Base-by-base conservation (phyloP, 495 filamentous ascomycete genomes). In the Corynascus novoguineensis region DNA sequence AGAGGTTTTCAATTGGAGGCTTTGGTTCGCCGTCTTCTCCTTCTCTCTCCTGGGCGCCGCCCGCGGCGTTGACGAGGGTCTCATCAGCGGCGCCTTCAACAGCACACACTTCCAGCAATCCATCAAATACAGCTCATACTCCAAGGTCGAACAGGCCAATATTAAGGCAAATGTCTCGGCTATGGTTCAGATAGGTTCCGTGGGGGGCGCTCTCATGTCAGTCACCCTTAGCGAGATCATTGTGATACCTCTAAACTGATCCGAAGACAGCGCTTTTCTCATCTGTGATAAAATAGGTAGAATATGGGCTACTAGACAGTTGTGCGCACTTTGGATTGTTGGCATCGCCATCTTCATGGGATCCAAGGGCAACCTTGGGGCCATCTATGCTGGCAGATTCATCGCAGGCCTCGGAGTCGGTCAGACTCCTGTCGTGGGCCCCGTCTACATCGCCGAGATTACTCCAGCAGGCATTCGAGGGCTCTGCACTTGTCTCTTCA, bases 11-110 rank as follows among this genome's bases (percentile, higher is more conserved):
- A 87, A 87, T 64, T 84, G 82, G 81, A 68, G 78, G 29, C 69
- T 87, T 62, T 83, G 81, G 79, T 82, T 86, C 57, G 81, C 83
- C 17, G 83, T 87, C 24, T 28, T 84, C 58, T 84, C 83, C 0
- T 86, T 87, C 44, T 84, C 83, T 25, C 79, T 87, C 11, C 81
- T 88, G 69, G 85, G 85, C 50, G 85, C 86, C 25, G 86, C 86
- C 19, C 74, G 81, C 37, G 82, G 81, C n/a, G 70, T 89, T n/a
- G 86, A 89, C 60, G 86, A 89, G 66, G 86, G 85, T 31, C 72
- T 88, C 41, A 88, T 87, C 64, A 81, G 80, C 8, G 85, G 74
- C 15, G 82, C 84, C 19, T 83, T 87, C 68, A 80, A 83, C 59
- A 83, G 82, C 14, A 74, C 76, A 44, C 75, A 84, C 41, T 89